These are phyloP conservation scores for Sarcodon aspratus DNA, from an alignment of 768 basidiomycete species.

Conservation along the genomic window DNA sequence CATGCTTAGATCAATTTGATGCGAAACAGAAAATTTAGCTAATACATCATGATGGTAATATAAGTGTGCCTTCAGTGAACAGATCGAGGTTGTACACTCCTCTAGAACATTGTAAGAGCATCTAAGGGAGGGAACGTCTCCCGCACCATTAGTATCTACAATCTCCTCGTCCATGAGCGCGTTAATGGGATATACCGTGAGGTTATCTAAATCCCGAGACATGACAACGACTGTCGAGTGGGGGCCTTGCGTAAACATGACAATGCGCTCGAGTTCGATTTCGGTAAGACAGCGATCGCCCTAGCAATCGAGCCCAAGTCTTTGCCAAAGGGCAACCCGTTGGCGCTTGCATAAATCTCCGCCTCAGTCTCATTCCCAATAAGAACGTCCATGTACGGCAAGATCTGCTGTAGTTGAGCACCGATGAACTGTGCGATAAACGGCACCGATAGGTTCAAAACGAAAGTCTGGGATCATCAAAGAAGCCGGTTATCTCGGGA, in stretches of 20 bases:
- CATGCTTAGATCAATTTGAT: no score
- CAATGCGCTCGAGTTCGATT: conserved; percentile 71
- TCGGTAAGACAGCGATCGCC: conserved; percentile 63
- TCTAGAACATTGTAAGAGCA: no score
- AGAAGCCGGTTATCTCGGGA: background rate
- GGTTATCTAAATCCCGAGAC: conserved; percentile 38
- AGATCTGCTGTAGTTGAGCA: conserved; percentile 64
- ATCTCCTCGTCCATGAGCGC: conserved; percentile 52
- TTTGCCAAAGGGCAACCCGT: conserved; percentile 53
- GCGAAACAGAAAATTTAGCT: no score
- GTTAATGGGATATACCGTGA: conserved; percentile 47
- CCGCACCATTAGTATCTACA: conserved; percentile 96
- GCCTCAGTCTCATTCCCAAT: conserved; percentile 98
- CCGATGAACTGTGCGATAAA: conserved; percentile 95
- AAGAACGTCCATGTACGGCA: conserved; percentile 80
- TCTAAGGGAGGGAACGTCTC: no score
- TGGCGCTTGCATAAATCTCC: conserved; percentile 68
- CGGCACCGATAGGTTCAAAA: conserved; percentile 90
- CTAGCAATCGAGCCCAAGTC: conserved; percentile 56
- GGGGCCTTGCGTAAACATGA: conserved; percentile 88
- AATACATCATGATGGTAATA: no score
- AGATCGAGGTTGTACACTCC: no score
- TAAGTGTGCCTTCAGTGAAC: no score
- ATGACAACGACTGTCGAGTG: conserved; percentile 68
- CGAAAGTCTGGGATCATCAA: conserved; percentile 51